Conservation (phyloP, 306 rosid genomes). For the Citrullus mucosospermus region DNA sequence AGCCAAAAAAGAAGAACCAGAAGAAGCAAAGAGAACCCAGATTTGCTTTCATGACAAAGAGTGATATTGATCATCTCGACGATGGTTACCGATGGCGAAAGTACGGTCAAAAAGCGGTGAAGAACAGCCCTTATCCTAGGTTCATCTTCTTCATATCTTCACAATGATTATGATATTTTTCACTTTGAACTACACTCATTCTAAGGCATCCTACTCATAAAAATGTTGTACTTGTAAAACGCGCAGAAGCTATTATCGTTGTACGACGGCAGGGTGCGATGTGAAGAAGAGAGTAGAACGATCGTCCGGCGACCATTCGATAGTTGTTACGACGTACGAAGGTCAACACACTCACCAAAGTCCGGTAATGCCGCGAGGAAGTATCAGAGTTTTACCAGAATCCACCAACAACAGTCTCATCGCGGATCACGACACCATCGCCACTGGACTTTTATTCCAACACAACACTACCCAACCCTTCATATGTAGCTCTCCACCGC, state of each 20-base stretch:
- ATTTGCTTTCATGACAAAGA: slow-evolving; percentile 80
- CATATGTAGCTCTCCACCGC: slow-evolving; percentile 18
- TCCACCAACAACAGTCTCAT: background rate
- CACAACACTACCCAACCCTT: slow-evolving; percentile 15
- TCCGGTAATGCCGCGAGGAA: slow-evolving; percentile 41
- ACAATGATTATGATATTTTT: background rate
- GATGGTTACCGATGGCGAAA: slow-evolving; percentile 93
- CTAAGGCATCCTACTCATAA: background rate
- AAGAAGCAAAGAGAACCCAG: slow-evolving; percentile 59
- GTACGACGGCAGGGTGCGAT: slow-evolving; percentile 59
- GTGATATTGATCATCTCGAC: slow-evolving; percentile 76
- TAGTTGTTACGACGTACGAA: slow-evolving; percentile 80
- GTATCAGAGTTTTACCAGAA: slow-evolving; percentile 24
- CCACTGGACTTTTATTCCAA: background rate
- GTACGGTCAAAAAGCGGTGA: slow-evolving; percentile 94
- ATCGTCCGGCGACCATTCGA: slow-evolving; percentile 41
- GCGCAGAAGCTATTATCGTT: slow-evolving; percentile 79
- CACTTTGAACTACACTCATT: background rate
- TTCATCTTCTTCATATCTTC: background rate
- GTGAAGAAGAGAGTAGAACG: slow-evolving; percentile 95
- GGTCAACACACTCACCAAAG: slow-evolving; percentile 72
- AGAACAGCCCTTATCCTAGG: slow-evolving; percentile 97
- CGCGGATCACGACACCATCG: slow-evolving; percentile 2
- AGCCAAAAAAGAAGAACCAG: slow-evolving; percentile 62
- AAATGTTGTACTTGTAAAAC: background rate